A percentile compares a stretch with the other conserved stretches of the same genome.
Conservation (phyloP, 257 asterid genomes). For the Solanum tarijense region DNA sequence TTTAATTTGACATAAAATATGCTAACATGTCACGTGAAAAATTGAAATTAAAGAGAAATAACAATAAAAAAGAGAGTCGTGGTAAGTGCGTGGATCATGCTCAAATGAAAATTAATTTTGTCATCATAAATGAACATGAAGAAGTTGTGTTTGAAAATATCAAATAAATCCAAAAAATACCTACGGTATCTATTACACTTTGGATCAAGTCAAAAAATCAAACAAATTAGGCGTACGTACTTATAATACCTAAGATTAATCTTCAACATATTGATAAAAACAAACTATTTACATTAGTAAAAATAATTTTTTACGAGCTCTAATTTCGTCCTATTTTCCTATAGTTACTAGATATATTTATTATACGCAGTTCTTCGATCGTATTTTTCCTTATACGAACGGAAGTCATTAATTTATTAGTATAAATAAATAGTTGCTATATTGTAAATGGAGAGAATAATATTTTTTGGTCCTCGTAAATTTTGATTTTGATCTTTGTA, state of each 20-base stretch:
- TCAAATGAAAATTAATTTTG: background rate
- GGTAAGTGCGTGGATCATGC: background rate
- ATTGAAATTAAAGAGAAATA: no score
- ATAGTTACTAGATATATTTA: background rate
- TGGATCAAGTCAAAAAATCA: background rate
- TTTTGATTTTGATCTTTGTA: background rate
- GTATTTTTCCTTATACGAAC: background rate
- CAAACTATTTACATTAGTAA: background rate
- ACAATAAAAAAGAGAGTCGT: background rate
- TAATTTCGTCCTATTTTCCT: background rate
- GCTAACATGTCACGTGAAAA: rapidly evolving
- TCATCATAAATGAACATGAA: background rate
- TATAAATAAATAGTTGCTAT: background rate
- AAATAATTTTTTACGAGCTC: background rate
- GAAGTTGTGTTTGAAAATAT: background rate
- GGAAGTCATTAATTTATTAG: background rate
- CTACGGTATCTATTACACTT: background rate
- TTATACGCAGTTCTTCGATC: no score
- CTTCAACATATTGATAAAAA: background rate
- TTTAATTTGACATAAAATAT: rapidly evolving
- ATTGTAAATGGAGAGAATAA: background rate
- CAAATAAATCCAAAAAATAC: background rate
- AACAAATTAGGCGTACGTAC: background rate
- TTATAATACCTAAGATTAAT: background rate
- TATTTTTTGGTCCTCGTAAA: background rate